phyloP scores from a whole-genome alignment of 2,329 filamentous ascomycete genomes.

The Exophiala spinifera region DNA sequence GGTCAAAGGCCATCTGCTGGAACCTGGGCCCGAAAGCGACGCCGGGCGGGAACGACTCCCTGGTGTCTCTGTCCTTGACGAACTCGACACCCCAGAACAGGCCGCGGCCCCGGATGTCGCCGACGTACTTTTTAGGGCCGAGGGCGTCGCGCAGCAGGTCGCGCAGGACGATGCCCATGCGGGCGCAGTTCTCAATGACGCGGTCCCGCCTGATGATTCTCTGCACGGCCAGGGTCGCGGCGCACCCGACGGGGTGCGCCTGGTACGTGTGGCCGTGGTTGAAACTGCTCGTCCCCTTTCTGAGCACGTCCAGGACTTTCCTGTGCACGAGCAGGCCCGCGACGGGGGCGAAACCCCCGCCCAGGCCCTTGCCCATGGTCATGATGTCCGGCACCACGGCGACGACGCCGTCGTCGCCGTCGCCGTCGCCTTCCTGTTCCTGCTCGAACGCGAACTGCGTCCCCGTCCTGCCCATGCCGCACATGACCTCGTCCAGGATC shows the following conservation, averaged over 20 bases:
- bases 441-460: slow-evolving; percentile 23
- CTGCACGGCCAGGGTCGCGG: slow-evolving; percentile 52
- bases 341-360: slow-evolving; percentile 55
- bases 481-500: slow-evolving; percentile 67
- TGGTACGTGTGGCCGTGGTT: slow-evolving; percentile 60
- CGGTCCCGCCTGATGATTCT: slow-evolving; percentile 50
- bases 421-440: slow-evolving; percentile 21
- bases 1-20: slow-evolving; percentile 37
- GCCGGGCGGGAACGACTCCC: slow-evolving; percentile 51
- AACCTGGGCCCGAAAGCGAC: slow-evolving; percentile 45
- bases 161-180: slow-evolving; percentile 36
- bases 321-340: slow-evolving; percentile 54
- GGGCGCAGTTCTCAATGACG: slow-evolving; percentile 44
- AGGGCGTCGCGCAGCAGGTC: slow-evolving; percentile 45
- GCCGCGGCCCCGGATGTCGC: slow-evolving; percentile 57
- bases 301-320: slow-evolving; percentile 48
- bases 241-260: slow-evolving; percentile 54
- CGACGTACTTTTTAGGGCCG: slow-evolving; percentile 49
- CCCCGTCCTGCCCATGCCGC: slow-evolving; percentile 57
- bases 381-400: slow-evolving; percentile 56
- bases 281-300: slow-evolving; percentile 50
- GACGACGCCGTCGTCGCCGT: no score
- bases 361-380: slow-evolving; percentile 59
- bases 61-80: slow-evolving; percentile 53
- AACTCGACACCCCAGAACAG: slow-evolving; percentile 62